Evolutionary conservation across 768 basidiomycete genomes (phyloP), one percentile per base, ranked within the genome.

Genomic region (Kwoniella sp.): DNA sequence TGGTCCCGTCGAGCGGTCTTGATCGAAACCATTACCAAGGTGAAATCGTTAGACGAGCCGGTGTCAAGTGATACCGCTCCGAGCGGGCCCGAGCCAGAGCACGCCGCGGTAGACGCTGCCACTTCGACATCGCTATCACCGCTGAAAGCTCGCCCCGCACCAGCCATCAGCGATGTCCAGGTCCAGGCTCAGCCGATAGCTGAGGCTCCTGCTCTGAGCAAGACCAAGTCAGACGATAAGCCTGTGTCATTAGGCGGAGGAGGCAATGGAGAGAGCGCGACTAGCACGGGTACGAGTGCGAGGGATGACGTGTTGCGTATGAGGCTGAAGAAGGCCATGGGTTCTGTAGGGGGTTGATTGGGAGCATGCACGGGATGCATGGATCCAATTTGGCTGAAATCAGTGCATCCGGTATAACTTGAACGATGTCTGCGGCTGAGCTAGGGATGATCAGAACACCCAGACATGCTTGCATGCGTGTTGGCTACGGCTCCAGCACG

Each of bases 1-100:
- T 93, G 90, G 90, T 86, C 86, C 0, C 84, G 90, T 42, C 78
- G 90, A 28, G 90, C 89, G 2, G 73, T 85, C 17, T 82, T 90
- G 37, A 80, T 77, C 3, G 90, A 92, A 75, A 81, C 79, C 0
- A 77, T 88, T 15, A 83, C 88, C 31, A 60, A 61, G 7, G 50
- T 73, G 14, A 50, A 63, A 33, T 47, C 58, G 12, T 22, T 12
- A 23, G 22, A 42, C 10, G 33, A 22, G 11, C 36, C 19, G 22
- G 3, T 12, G 15, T 25, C 5, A n/a, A 22, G 12, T 7, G 37
- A 20, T n/a, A 36, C 34, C 5, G 34, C 8, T 19, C 37, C 37
- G 19, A 20, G 37, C 15, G 10, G 15, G 8, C 23, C 11, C n/a
- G n/a, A n/a, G n/a, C 23, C 23, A 17, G 38, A 41, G 8, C 39